These are phyloP conservation scores for Phytophthora pluvialis DNA, from an alignment of 352 stramenopile genomes.

Conservation along the genomic window DNA sequence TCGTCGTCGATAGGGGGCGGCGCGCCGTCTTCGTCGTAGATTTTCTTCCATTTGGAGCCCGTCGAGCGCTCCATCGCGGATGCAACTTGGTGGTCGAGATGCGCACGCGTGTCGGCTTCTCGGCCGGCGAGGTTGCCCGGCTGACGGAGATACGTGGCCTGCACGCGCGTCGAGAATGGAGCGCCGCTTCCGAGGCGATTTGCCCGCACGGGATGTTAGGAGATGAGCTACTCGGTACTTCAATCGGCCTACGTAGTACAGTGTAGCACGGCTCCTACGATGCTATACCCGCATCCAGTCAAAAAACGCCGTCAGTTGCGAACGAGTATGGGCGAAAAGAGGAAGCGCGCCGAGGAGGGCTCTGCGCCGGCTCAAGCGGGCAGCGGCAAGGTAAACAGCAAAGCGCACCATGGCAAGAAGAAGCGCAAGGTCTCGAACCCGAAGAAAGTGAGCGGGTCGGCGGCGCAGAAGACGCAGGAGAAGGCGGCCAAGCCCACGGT, in stretches of 20 bases:
- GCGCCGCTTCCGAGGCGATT: slow-evolving; percentile 10
- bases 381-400: background rate
- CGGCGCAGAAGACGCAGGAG: slow-evolving; percentile 29
- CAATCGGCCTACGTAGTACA: background rate
- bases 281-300: slow-evolving; percentile 7
- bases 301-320: slow-evolving; percentile 11
- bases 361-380: background rate
- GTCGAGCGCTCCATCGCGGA: slow-evolving; percentile 29
- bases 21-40: slow-evolving; percentile 27
- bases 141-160: background rate
- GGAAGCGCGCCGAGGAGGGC: slow-evolving; percentile 30
- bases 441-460: slow-evolving; percentile 30
- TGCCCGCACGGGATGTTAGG: background rate
- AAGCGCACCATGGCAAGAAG: slow-evolving; percentile 19
- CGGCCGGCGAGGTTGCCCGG: background rate
- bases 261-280: no score
- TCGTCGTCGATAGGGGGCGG: slow-evolving; percentile 18
- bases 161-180: background rate
- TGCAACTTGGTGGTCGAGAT: slow-evolving; percentile 5
- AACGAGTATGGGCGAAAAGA: slow-evolving; percentile 41
- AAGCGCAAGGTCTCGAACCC: slow-evolving; percentile 7
- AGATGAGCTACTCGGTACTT: no score
- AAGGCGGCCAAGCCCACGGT: slow-evolving; percentile 28
- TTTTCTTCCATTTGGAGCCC: slow-evolving; percentile 31
- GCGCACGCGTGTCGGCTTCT: slow-evolving; percentile 6